Evolutionary conservation across 2,329 filamentous ascomycete species (phyloP).

Genomic region (Arthrobotrys megalospora): DNA sequence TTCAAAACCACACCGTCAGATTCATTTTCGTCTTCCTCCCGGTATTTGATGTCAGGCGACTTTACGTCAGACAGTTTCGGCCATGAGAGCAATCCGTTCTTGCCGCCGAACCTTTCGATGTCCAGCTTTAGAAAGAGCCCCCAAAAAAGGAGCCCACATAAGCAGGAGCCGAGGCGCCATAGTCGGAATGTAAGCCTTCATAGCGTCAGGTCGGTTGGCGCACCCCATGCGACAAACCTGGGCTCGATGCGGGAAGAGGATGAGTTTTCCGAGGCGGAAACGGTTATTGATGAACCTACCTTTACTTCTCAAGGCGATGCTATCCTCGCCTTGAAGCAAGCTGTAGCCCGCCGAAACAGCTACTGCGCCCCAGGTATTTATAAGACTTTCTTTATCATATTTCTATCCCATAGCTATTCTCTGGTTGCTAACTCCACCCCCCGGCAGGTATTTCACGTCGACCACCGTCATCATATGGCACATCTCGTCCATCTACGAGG

Average conservation of each 20-base stretch:
- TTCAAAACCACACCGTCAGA: constrained; percentile 47
- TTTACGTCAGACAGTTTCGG: constrained; percentile 55
- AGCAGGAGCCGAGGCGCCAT: constrained; percentile 36
- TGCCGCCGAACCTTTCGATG: constrained; percentile 44
- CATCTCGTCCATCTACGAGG: constrained; percentile 55
- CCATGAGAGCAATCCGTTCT: constrained; percentile 43
- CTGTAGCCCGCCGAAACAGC: constrained; percentile 56
- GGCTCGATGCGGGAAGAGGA: constrained; percentile 59
- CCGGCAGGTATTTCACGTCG: constrained; percentile 35
- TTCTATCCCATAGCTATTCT: background rate
- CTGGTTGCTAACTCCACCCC: background rate
- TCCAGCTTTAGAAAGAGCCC: constrained; percentile 49
- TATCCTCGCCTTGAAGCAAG: constrained; percentile 54
- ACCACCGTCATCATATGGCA: constrained; percentile 54
- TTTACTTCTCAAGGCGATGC: constrained; percentile 48
- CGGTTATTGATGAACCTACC: constrained; percentile 51
- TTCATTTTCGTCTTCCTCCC: constrained; percentile 48
- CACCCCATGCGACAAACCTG: constrained; percentile 34
- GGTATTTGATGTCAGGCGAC: constrained; percentile 46
- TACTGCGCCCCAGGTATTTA: constrained; percentile 46
- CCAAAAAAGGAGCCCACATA: constrained; percentile 14
- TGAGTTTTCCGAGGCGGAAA: constrained; percentile 59
- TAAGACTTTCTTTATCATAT: background rate
- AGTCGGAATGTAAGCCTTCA: constrained; percentile 40
- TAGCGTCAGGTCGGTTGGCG: constrained; percentile 35